Evolutionary conservation across 2,329 filamentous ascomycete genomes (phyloP).

Genomic region (Herpotrichia juniperi): DNA sequence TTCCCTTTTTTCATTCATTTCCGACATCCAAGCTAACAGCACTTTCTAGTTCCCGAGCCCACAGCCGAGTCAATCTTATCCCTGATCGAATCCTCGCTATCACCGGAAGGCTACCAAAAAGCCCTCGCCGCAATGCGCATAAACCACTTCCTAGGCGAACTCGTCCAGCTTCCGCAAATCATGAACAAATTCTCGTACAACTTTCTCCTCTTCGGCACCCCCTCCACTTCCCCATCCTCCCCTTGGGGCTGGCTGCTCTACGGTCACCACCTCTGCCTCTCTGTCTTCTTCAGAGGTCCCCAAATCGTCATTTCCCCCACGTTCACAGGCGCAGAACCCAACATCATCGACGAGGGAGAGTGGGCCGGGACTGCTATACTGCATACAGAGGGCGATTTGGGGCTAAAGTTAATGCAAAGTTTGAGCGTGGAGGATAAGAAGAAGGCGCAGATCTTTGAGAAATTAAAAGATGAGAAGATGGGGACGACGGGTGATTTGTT

Average conservation of each 20-base stretch:
- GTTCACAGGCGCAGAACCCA: conserved; percentile 83
- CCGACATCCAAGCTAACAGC: conserved; percentile 11
- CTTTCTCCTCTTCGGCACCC: conserved; percentile 71
- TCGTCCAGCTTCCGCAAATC: conserved; percentile 65
- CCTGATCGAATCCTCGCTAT: conserved; percentile 65
- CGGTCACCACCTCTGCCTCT: conserved; percentile 79
- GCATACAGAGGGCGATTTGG: conserved; percentile 67
- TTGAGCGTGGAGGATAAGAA: conserved; percentile 55
- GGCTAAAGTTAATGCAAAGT: conserved; percentile 72
- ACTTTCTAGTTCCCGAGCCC: conserved; percentile 27
- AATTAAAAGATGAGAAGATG: conserved; percentile 70
- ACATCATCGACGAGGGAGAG: conserved; percentile 70
- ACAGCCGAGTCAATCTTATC: conserved; percentile 55
- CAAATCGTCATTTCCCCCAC: conserved; percentile 75
- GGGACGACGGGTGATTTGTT: conserved; percentile 54
- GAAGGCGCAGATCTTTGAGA: conserved; percentile 62
- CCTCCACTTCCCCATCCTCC: conserved; percentile 54
- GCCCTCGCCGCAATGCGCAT: conserved; percentile 73
- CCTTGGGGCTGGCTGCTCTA: conserved; percentile 80
- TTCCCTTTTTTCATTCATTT: background rate
- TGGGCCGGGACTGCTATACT: conserved; percentile 70
- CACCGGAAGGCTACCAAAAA: conserved; percentile 73
- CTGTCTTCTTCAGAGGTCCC: conserved; percentile 68
- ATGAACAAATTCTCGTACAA: conserved; percentile 81
- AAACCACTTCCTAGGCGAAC: conserved; percentile 75